These are phyloP conservation scores for Cyclotella atomus DNA, from an alignment of 108 stramenopile genomes.

Conservation along the genomic window DNA sequence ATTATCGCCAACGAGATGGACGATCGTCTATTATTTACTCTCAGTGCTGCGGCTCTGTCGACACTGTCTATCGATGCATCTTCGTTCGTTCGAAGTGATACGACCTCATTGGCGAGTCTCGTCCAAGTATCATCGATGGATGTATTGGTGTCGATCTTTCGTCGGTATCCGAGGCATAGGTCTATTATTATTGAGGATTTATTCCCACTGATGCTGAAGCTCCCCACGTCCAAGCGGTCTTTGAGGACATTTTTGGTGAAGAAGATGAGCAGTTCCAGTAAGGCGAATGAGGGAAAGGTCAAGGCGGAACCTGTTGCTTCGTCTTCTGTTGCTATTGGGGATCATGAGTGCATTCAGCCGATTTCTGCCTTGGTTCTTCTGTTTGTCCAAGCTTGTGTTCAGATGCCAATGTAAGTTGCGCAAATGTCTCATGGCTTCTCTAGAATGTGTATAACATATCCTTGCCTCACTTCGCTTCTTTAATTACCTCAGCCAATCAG, in stretches of 20 bases:
- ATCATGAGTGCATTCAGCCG: constrained; percentile 77
- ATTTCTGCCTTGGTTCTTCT: constrained; percentile 77
- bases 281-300: not conserved
- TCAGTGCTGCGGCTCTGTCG: constrained; percentile 65
- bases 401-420: constrained; percentile 44
- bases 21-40: constrained; percentile 74
- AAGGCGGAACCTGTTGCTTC: constrained; percentile 3
- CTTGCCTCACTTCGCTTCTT: not conserved
- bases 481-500: constrained; percentile 1
- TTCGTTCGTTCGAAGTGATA: constrained; percentile 29
- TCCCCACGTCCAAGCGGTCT: constrained; percentile 82
- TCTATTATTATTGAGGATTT: constrained; percentile 90
- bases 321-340: constrained; percentile 14
- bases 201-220: constrained; percentile 85
- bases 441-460: not conserved
- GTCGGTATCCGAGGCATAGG: constrained; percentile 75
- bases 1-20: constrained; percentile 70
- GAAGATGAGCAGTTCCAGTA: constrained; percentile 18
- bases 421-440: not conserved
- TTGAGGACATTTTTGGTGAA: constrained; percentile 77
- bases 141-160: constrained; percentile 76
- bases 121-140: constrained; percentile 70
- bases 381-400: constrained; percentile 84
- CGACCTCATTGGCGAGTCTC: constrained; percentile 32
- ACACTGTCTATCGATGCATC: constrained; percentile 71